A percentile compares a stretch with the other conserved stretches of the same genome.
These are phyloP conservation scores for Tilletiaria anomala DNA, from an alignment of 1,284 basidiomycete genomes.

Conservation along the genomic window DNA sequence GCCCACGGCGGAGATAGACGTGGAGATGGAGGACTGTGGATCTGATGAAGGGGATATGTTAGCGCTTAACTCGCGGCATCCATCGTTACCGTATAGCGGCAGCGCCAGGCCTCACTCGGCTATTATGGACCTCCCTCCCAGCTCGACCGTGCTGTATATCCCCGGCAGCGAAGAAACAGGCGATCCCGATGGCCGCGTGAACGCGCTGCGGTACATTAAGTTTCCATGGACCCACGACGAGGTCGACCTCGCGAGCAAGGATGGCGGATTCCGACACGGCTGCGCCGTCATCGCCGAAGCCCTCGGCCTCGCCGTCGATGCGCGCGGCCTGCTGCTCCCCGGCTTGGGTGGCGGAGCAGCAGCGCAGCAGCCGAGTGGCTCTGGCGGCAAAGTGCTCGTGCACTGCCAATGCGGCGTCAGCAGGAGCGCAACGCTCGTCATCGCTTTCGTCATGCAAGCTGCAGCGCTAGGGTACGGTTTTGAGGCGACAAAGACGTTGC, in stretches of 20 bases:
- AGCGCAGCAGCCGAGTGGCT: neutral
- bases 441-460: conserved; percentile 87
- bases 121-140: no score
- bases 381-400: conserved; percentile 20
- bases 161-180: no score
- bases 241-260: conserved; percentile 17
- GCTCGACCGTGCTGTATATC: no score
- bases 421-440: conserved; percentile 77
- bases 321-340: neutral
- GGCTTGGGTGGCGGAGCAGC: neutral
- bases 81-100: no score
- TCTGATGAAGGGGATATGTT: no score
- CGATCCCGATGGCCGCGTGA: no score
- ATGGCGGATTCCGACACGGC: conserved; percentile 23
- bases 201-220: no score
- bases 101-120: no score
- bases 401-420: conserved; percentile 76
- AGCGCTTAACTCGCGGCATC: no score
- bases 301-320: conserved; percentile 41
- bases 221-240: conserved; percentile 71
- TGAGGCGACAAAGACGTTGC: conserved; percentile 11
- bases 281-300: conserved; percentile 28
- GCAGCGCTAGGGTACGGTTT: conserved; percentile 53
- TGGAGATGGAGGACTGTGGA: no score
- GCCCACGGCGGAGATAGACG: no score